phyloP scores from a whole-genome alignment of 805 yeast species.

The Wickerhamomyces rabaulensis region DNA sequence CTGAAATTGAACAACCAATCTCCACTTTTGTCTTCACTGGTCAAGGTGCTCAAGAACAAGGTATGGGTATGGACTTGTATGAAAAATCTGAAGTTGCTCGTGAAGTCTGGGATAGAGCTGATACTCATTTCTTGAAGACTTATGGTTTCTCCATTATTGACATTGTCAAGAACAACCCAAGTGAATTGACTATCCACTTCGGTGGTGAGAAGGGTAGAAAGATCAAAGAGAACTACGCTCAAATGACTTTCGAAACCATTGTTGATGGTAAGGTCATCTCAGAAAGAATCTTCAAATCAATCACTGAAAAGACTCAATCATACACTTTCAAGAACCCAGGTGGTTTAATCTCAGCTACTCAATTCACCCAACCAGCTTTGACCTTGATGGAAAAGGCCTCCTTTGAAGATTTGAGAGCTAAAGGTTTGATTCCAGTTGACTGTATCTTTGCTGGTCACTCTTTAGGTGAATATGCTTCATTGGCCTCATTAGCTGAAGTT shows the following conservation, averaged over 20 bases:
- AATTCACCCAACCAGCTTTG: conserved; percentile 98
- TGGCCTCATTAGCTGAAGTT: conserved; percentile 94
- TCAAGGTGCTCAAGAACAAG: conserved; percentile 99
- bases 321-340: conserved; percentile 88
- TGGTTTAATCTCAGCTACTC: conserved; percentile 96
- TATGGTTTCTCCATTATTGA: conserved; percentile 97
- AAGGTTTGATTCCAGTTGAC: conserved; percentile 91
- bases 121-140: conserved; percentile 82
- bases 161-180: conserved; percentile 93
- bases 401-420: conserved; percentile 93
- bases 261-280: conserved; percentile 78
- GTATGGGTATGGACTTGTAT: conserved; percentile 99
- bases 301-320: conserved; percentile 74
- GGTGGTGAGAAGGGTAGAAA: conserved; percentile 97
- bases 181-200: conserved; percentile 90
- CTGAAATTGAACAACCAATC: conserved; percentile 97
- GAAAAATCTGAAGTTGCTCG: conserved; percentile 86
- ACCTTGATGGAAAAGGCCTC: conserved; percentile 99
- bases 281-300: conserved; percentile 93
- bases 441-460: conserved; percentile 99
- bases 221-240: conserved; percentile 89
- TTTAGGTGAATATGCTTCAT: conserved; percentile 97
- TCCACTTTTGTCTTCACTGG: conserved; percentile 98
- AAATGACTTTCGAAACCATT: conserved; percentile 96
- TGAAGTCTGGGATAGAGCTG: conserved; percentile 98